Evolutionary conservation across 208 protist species (phyloP), one percentile per base, ranked within the genome.

Genomic region (Plasmodiophora brassicae): DNA sequence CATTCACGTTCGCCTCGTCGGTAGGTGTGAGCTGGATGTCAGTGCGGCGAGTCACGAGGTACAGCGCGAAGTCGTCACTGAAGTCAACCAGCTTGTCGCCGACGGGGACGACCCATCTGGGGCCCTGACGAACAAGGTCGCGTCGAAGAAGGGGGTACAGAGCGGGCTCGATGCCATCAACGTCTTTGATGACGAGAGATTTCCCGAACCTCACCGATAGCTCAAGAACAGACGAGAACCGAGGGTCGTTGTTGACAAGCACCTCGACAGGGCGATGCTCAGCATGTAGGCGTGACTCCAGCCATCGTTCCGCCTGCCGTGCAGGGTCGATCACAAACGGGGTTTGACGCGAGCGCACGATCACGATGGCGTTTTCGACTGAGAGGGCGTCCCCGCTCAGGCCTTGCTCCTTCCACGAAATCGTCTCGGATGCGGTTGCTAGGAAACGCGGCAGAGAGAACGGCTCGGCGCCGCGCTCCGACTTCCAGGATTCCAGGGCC

Each of bases 151-250:
- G 89, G 38, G 97, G 95, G 90, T 97, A 97, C 85, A 99, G 93
- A 45, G 98, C 95, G 20, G 97, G 94, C 87, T 98, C 97, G 22
- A 99, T 93, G n/a, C 87, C 83, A 91, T 98, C 96, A 1, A 98
- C 96, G 89, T 98, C 97, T 1, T 94, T 94, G 83, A 99, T 92
- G 89, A 99, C 93, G 71, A 99, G 95, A 89, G 96, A 98, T 88
- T 99, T 99, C 72, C 98, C 98, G 91, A 99, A 99, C 35, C 97
- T 94, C 36, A 99, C 94, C 46, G 96, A 95, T 10, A 99, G 92
- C 93, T 99, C 97, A 5, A 99, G 92, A n/a, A 94, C 93, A 0
- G 93, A 97, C 1, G 96, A 90, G 60, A 99, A 97, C 1, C 95
- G 95, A 28, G 95, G 92, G 78, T 98, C 97, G 39, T 96, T 94